Base-by-base conservation (phyloP, 2,329 filamentous ascomycete species). In the Sordariomycetes sp. region DNA sequence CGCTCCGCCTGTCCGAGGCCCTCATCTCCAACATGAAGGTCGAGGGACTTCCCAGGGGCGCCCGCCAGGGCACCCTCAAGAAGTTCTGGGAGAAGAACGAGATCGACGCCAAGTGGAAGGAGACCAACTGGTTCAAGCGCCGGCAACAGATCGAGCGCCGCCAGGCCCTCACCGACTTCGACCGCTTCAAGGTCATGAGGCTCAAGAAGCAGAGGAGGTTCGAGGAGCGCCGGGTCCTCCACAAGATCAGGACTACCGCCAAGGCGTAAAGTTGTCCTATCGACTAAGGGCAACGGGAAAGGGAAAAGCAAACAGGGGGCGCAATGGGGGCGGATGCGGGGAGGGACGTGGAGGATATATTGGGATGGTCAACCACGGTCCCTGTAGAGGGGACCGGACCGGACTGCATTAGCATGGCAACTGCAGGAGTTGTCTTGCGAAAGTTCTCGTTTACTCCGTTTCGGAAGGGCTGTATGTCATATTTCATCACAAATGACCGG, bases 121-220 rank as follows among this genome's bases (percentile, higher is more conserved):
- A 89, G 79, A 92, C 85, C 82, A 85, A 85, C 77, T 96, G 89
- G 87, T 90, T 92, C 72, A 94, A 99, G 90, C 92, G 90, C 85
- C 86, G 89, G 74, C 85, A 86, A 68, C 88, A 90, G 79, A 83
- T 84, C 70, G 83, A 89, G 78, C 88, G 90, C 81, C 89, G 94
- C 83, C 88, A 88, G 81, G 85, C 85, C 71, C 83, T 99, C 67
- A 95, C 87, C 79, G 94, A 99, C 85, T 99, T 99, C 75, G 94
- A 99, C 83, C 88, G 94, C 77, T 99, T 97, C 90, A 97, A 99
- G 89, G 94, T 97, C 71, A 83, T 97, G 86, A 88, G 93, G 79
- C 83, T 97, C 80, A 95, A 93, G 88, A 99, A 99, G 87, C 92
- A 97, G 88, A 90, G 92, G 76, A 89, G 92, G 76, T 97, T 95